Base-by-base conservation (phyloP, 139 green algal species). In the Chlorella sp. region DNA sequence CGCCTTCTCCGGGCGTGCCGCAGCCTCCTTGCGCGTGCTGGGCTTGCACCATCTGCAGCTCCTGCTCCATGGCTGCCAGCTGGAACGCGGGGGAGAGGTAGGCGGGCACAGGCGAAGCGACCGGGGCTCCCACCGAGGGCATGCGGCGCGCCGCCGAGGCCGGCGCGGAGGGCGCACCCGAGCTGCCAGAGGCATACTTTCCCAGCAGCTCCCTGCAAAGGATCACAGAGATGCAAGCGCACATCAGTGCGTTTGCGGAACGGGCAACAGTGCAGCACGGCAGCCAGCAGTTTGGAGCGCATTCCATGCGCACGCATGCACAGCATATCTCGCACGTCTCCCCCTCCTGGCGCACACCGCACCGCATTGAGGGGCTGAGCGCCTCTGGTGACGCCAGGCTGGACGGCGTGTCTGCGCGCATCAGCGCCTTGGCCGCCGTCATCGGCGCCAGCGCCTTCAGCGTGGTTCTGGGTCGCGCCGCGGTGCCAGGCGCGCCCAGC, bases 361-460 rank as follows among this genome's bases (percentile, higher is more conserved):
- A 79, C 73, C 72, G 62, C 79, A 84, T 81, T 55, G 73, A 77
- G 31, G 79, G 79, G 60, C 62, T 84, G 27, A 84, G 56, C 19
- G 60, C 71, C 31, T 81, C 73, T 0, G 79, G 73, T 8, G 79
- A 84, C 17, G 71, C 46, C 46, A 77, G 35, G 53, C 38, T 70
- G 31, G 73, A 78, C 27, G 79, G 64, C 2, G 71, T 76, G 41
- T 80, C 72, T 12, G 41, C 31, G 36, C 41, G 40, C 51, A 66
- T 51, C 66, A 56, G 72, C 12, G 68, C 77, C 59, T 66, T 82
- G 51, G 25, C 58, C 1, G 68, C 58, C 1, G 77, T 82, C 77
- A 77, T 82, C 17, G 68, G 77, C 2, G 43, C 67, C 67, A 77
- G 51, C 5, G 67, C 77, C 50, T 77, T 68, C 31, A 77, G 56